Base-by-base conservation (phyloP, 257 asterid genomes). In the Henckelia pumila region DNA sequence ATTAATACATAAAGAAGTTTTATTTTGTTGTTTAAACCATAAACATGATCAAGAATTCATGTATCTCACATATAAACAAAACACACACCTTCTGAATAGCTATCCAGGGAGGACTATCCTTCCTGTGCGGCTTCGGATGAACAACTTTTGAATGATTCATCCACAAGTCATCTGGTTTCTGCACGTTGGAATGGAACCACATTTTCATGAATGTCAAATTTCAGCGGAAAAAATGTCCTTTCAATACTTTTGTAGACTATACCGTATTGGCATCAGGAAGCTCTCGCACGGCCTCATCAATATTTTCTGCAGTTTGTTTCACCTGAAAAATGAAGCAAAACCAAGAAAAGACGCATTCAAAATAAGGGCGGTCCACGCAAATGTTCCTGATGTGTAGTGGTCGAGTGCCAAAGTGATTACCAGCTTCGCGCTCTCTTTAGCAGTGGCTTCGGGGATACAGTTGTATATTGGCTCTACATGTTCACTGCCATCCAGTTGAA, bases 91-190 rank as follows among this genome's bases (percentile, higher is more conserved):
- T 80, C 67, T 85, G 92, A 78, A 94, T 84, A 49, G 96, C 96
- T 66, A 66, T 81, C 99, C 99, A 94, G 61, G 97, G 71, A 63
- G 91, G 75, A 69, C 83, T 85, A 52, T 81, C 91, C 82, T 50
- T 88, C 76, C 97, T 79, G 63, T 94, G 99, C 69, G 99, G 99
- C 84, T 94, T 94, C 19, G 99, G 90, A 32, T 69, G 88, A 79
- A 94, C 97, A 62, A 79, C 79, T 71, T 94, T 91, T 0, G 97
- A 88, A 74, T 94, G 99, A 73, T 88, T 87, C 59, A 79, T 70
- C 99, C 99, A 94, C 75, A 94, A 78, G 78, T 94, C 99, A 75
- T 94, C 99, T 1, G 97, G 99, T 91, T 91, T 94, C 99, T 94
- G 95, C 79, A 75, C 20, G 71, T 72, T 53, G 40, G 63, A 74